Conservation (phyloP, 257 asterid genomes). For the Solanum peruvianum region DNA sequence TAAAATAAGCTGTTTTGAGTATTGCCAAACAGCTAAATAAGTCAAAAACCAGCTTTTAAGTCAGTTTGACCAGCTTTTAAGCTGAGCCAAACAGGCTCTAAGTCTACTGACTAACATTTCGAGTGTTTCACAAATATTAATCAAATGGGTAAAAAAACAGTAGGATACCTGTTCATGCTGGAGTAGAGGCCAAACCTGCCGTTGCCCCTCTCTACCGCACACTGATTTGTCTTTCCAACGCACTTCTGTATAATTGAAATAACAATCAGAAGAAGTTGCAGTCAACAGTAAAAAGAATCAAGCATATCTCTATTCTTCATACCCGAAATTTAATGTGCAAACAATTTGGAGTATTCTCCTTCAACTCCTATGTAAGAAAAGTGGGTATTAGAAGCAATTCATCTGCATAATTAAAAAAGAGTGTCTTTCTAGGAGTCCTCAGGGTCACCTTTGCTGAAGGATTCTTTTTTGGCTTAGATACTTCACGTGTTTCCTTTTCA, state of each 20-base stretch:
- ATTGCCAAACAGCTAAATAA: too few species aligned
- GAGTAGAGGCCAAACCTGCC: slow-evolving; percentile 23
- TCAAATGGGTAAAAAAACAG: background rate
- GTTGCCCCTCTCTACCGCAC: slow-evolving; percentile 31
- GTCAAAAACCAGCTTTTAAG: too few species aligned
- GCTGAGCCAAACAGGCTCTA: too few species aligned
- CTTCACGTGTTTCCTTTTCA: slow-evolving; percentile 12
- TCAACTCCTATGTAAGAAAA: slow-evolving; percentile 19
- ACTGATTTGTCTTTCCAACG: slow-evolving; percentile 44
- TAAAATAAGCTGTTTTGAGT: too few species aligned
- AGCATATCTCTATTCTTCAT: slow-evolving; percentile 3
- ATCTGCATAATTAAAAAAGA: background rate
- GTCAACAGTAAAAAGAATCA: background rate
- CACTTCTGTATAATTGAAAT: slow-evolving; percentile 17
- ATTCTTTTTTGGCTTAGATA: slow-evolving; percentile 14
- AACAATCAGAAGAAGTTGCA: background rate
- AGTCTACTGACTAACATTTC: background rate
- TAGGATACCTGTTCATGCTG: slow-evolving; percentile 35
- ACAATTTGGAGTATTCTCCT: slow-evolving; percentile 32
- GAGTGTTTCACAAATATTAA: background rate
- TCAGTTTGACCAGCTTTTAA: too few species aligned
- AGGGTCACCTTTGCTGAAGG: slow-evolving; percentile 35
- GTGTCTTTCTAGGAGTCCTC: background rate
- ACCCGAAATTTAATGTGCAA: slow-evolving; percentile 44
- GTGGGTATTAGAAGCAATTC: background rate